Percentiles rank a stretch among this genome's conserved stretches.
Evolutionary conservation across 2,329 filamentous ascomycete genomes (phyloP).

Genomic region (Penicillium sp.): DNA sequence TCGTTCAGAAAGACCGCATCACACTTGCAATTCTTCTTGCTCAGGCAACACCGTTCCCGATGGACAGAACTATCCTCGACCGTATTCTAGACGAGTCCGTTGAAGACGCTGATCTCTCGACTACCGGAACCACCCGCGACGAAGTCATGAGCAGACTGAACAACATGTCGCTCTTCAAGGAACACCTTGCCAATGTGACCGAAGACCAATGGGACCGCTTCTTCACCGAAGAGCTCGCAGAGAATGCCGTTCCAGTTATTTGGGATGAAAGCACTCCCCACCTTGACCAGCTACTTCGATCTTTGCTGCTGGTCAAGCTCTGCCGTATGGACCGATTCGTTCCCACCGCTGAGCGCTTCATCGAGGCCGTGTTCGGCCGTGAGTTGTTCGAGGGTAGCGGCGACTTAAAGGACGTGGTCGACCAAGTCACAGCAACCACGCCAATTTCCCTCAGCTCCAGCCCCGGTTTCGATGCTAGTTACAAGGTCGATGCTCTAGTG

Average conservation of each 20-base stretch:
- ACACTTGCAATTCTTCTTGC: constrained; percentile 93
- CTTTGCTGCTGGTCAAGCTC: constrained; percentile 88
- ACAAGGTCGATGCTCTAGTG: constrained; percentile 96
- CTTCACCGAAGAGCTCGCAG: constrained; percentile 81
- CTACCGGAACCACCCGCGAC: constrained; percentile 65
- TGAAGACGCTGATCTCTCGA: constrained; percentile 78
- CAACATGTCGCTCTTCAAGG: constrained; percentile 74
- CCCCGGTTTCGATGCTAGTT: constrained; percentile 96
- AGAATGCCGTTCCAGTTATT: constrained; percentile 77
- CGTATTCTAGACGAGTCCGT: constrained; percentile 78
- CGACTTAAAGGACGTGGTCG: constrained; percentile 82
- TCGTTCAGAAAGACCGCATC: constrained; percentile 92
- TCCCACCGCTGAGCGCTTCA: constrained; percentile 88
- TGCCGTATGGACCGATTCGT: constrained; percentile 96
- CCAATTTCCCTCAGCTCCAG: constrained; percentile 93
- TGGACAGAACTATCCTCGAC: constrained; percentile 90
- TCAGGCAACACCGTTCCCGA: constrained; percentile 92
- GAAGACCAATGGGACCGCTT: constrained; percentile 77
- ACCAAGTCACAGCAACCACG: constrained; percentile 79
- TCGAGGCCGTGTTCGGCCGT: constrained; percentile 80
- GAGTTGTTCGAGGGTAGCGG: constrained; percentile 82
- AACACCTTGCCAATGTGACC: constrained; percentile 66
- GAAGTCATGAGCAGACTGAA: constrained; percentile 71
- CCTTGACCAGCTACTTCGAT: constrained; percentile 76
- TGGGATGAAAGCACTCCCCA: constrained; percentile 69